These are phyloP conservation scores for Pythium vanterpoolii DNA, from an alignment of 352 stramenopile genomes.

Conservation along the genomic window DNA sequence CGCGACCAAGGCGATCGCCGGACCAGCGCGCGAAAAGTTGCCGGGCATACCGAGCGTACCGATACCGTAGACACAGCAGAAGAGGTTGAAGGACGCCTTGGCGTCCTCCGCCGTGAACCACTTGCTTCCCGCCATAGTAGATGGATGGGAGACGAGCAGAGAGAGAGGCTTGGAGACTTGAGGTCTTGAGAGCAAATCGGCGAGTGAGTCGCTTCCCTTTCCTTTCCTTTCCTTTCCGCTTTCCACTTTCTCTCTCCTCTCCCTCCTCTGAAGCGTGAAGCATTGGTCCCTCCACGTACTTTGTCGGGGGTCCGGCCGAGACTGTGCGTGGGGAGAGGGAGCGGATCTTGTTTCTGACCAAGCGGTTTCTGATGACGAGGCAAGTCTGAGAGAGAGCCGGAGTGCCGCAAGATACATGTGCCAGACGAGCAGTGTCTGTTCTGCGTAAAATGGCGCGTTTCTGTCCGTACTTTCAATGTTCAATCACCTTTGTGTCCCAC, in stretches of 20 bases:
- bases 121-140: constrained; percentile 15
- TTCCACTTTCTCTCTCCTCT: no score
- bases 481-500: not conserved
- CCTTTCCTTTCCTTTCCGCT: no score
- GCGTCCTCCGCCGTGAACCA: constrained; percentile 57
- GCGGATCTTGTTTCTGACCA: no score
- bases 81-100: constrained; percentile 54
- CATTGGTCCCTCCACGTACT: not conserved
- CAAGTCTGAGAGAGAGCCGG: not conserved
- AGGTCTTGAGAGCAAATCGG: not conserved
- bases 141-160: not conserved
- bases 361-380: not conserved
- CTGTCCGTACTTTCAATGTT: not conserved
- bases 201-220: not conserved
- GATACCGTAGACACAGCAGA: constrained; percentile 62
- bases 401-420: not conserved
- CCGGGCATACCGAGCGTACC: constrained; percentile 62
- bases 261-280: not conserved
- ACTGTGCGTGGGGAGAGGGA: not conserved
- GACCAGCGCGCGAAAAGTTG: constrained; percentile 58
- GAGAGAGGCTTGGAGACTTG: constrained; percentile 6
- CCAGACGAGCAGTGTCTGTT: not conserved
- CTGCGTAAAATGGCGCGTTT: not conserved
- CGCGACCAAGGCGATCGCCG: constrained; percentile 37
- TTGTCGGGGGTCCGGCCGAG: not conserved